Conservation (phyloP, 225 moss, liverwort and hornwort species). For the Pseudoscleropodium purum region DNA sequence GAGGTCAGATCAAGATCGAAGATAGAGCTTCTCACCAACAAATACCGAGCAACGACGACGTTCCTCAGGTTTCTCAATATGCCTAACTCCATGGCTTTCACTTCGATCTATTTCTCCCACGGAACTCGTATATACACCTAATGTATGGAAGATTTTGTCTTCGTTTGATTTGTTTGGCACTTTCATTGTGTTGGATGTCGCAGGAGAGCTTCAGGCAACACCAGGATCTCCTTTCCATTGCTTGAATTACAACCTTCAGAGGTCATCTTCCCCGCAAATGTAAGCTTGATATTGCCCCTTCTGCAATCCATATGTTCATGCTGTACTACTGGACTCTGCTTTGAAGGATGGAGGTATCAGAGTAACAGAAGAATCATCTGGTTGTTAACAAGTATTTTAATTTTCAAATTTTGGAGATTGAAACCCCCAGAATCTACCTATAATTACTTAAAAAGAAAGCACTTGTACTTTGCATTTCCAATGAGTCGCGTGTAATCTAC, state of each 20-base stretch:
- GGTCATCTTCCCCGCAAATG: neutral
- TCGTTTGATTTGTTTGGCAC: too few species aligned
- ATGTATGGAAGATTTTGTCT: too few species aligned
- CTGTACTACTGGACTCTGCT: too few species aligned
- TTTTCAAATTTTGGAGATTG: neutral
- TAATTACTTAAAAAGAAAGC: neutral
- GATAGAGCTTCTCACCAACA: too few species aligned
- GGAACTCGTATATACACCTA: too few species aligned
- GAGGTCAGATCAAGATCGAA: too few species aligned
- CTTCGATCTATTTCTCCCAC: too few species aligned
- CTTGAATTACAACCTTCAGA: neutral
- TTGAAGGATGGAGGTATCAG: neutral
- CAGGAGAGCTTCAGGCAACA: too few species aligned
- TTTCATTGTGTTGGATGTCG: too few species aligned
- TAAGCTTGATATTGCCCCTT: neutral
- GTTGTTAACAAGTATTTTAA: neutral
- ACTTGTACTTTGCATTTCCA: neutral
- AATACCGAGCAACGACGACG: too few species aligned
- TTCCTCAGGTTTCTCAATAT: too few species aligned
- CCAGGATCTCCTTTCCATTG: neutral
- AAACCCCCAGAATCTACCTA: neutral
- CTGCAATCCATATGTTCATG: neutral
- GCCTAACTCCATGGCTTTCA: too few species aligned
- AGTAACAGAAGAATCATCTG: neutral
- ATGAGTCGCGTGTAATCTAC: neutral